Percentiles rank a stretch among this genome's conserved stretches.
phyloP scores from a whole-genome alignment of 83 land plant species.

The Picea mariana region DNA sequence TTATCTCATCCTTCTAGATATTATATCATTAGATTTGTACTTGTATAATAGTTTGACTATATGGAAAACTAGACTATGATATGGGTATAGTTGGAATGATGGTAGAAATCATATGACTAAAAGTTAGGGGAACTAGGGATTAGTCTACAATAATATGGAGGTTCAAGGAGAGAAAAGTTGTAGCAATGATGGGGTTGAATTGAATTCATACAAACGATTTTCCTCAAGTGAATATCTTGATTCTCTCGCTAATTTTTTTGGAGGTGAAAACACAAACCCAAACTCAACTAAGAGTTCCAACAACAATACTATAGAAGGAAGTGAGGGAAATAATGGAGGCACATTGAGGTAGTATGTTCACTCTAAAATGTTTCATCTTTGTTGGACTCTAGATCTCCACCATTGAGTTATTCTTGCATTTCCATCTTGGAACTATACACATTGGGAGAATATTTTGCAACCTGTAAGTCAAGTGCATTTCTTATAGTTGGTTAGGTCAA shows the following conservation, averaged over 20 bases:
- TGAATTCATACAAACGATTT: neutral
- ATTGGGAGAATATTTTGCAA: too few relatives aligned
- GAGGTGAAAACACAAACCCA: neutral
- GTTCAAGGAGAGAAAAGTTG: constrained; percentile 9
- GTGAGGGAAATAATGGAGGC: neutral
- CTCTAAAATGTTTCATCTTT: constrained; percentile 61
- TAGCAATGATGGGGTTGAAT: neutral
- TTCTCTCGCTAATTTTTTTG: neutral
- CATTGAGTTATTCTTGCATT: constrained; percentile 41
- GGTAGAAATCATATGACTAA: too few relatives aligned
- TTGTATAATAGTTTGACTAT: too few relatives aligned
- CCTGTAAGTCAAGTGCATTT: too few relatives aligned
- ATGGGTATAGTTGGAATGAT: too few relatives aligned
- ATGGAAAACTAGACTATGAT: too few relatives aligned
- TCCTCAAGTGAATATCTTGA: neutral
- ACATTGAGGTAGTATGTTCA: constrained; percentile 54
- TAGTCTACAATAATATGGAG: neutral
- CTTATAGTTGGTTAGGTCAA: too few relatives aligned
- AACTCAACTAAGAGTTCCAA: neutral
- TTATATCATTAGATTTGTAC: too few relatives aligned
- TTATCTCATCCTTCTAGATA: too few relatives aligned
- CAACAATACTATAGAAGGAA: constrained; percentile 6
- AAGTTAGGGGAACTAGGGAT: too few relatives aligned
- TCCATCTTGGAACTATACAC: too few relatives aligned
- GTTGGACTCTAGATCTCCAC: constrained; percentile 82